phyloP scores from a whole-genome alignment of 1,139 yeast species.

The Kodamaea suecica region DNA sequence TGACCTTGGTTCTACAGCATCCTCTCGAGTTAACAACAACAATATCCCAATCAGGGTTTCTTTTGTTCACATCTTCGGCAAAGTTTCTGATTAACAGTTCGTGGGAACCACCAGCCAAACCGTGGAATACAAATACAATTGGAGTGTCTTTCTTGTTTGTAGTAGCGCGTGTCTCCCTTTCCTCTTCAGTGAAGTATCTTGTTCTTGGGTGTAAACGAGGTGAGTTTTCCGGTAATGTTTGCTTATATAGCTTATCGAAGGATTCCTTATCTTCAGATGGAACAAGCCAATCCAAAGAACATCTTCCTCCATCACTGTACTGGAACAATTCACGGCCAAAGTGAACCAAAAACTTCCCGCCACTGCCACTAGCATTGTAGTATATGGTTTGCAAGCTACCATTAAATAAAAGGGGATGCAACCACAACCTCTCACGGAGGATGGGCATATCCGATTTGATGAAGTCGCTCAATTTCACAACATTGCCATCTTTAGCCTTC shows the following conservation, averaged over 20 bases:
- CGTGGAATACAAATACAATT: conserved; percentile 70
- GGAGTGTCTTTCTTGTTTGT: conserved; percentile 46
- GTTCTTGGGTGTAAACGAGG: conserved; percentile 81
- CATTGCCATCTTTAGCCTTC: conserved; percentile 12
- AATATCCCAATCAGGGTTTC: conserved; percentile 44
- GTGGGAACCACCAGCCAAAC: conserved; percentile 90
- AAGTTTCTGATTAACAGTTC: conserved; percentile 80
- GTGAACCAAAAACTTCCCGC: conserved; percentile 53
- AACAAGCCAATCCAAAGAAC: conserved; percentile 77
- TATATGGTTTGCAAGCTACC: conserved; percentile 78
- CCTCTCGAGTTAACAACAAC: conserved; percentile 83
- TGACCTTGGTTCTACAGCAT: conserved; percentile 77
- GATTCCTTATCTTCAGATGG: conserved; percentile 44
- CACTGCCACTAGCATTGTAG: conserved; percentile 54
- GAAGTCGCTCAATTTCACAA: conserved; percentile 22
- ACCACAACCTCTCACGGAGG: conserved; percentile 43
- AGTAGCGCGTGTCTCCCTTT: conserved; percentile 24
- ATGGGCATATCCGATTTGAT: conserved; percentile 23
- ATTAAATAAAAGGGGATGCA: conserved; percentile 63
- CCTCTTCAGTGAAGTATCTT: conserved; percentile 56
- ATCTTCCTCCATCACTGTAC: conserved; percentile 62
- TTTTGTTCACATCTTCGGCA: conserved; percentile 32
- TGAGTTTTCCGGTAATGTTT: conserved; percentile 62
- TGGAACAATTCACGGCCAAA: conserved; percentile 74
- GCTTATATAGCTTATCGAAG: conserved; percentile 48